Conservation (phyloP, 2,329 filamentous ascomycete genomes). For the Hymenoscyphus infarciens region DNA sequence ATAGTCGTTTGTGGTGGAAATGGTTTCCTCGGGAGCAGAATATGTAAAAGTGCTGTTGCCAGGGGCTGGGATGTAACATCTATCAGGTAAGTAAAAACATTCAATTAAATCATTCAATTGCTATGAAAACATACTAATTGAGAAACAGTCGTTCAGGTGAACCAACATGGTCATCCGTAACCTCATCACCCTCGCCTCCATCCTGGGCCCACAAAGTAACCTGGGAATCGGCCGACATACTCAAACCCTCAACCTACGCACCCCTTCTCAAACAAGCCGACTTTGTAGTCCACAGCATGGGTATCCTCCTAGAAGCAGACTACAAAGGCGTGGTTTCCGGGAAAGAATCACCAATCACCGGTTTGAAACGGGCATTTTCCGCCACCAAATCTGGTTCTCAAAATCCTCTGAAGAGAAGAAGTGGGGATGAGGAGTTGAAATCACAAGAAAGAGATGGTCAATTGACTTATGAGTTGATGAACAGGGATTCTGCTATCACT, state of each 20-base stretch:
- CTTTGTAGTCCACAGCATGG: slow-evolving; percentile 91
- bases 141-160: slow-evolving; percentile 75
- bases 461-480: slow-evolving; percentile 96
- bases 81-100: slow-evolving; percentile 62
- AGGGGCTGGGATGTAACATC: slow-evolving; percentile 91
- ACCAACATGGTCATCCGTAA: slow-evolving; percentile 78
- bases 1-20: slow-evolving; percentile 91
- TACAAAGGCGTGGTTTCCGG: slow-evolving; percentile 92
- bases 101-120: neutral
- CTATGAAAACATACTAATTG: neutral
- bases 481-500: slow-evolving; percentile 81
- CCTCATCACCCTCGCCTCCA: slow-evolving; percentile 62
- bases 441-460: slow-evolving; percentile 67
- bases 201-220: slow-evolving; percentile 77
- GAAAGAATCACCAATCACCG: slow-evolving; percentile 74
- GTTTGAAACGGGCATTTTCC: slow-evolving; percentile 75
- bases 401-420: slow-evolving; percentile 65
- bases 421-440: slow-evolving; percentile 54
- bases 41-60: slow-evolving; percentile 84
- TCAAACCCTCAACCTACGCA: slow-evolving; percentile 76
- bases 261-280: slow-evolving; percentile 72
- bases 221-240: slow-evolving; percentile 86
- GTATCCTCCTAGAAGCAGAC: slow-evolving; percentile 92
- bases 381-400: slow-evolving; percentile 58
- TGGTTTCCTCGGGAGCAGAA: slow-evolving; percentile 82